Evolutionary conservation across 148 eudicot genomes (phyloP), one percentile per base, ranked within the genome.

Genomic region (Cornus controversa): DNA sequence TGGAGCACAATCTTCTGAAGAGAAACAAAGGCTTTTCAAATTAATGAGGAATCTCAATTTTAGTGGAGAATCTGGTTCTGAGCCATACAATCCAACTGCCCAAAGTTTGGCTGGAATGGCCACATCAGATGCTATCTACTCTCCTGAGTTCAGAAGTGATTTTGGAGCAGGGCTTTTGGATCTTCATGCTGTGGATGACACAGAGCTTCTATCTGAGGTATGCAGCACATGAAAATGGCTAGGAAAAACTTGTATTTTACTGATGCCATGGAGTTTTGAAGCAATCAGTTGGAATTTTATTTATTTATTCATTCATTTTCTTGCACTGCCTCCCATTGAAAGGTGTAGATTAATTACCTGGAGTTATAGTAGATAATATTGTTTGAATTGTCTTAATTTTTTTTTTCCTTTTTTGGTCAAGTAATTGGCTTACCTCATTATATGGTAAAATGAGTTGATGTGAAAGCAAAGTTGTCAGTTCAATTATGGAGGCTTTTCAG

Each of bases 141-240:
- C 97, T 75, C 85, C 97, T 24, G 99, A 96, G 50, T 91, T 93
- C 73, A 86, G 97, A 79, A 98, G 99, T 62, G 99, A 96, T 86
- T 96, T 96, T 83, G 99, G 99, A 75, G 99, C 98, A 50, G 99
- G 99, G 26, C 97, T 96, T 85, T 84, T 96, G 89, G 99, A 96
- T 78, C 84, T 96, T 66, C 99, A 96, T 84, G 83, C 99, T 84
- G 90, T 96, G 97, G 99, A 96, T 90, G 99, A 96, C 80, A 91
- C 97, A 15, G 99, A 96, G 84, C 99, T 96, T 84, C 86, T 96
- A 63, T 90, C 99, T 50, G 99, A 93, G 90, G 99, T 96, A 85
- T 29, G 42, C 64, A 60, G 8, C 24, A 20, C 24, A 6, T 60
- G 24, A 18, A 60, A 60, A 1, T 20, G 22, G 22, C 60, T 54